Evolutionary conservation across 2,329 filamentous ascomycete genomes (phyloP), one percentile per base, ranked within the genome.

Genomic region (Cercospora zeina): DNA sequence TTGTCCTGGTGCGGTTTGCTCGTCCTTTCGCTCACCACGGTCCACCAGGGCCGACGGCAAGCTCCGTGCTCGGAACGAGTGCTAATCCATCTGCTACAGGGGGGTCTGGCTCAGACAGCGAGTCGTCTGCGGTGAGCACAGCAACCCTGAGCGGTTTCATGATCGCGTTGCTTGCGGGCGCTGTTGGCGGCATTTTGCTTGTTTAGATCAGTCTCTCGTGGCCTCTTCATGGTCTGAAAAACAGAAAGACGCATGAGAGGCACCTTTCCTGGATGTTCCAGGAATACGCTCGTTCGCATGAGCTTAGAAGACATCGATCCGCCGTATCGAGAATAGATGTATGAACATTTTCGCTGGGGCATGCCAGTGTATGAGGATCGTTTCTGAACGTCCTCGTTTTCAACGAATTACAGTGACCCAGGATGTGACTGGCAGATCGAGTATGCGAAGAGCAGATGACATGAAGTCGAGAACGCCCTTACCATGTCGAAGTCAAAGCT

Each of bases 41-140:
- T 21, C 21, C 56, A 36, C 19, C 8, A 51, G 42, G 30, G 24
- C 14, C 56, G 33, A 53, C 47, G 47, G 16, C 27, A 9, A 57
- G 45, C 11, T 36, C 42, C 30, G 24, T 45, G 7, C 13, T 13
- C 14, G n/a, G 21, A 27, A 2, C 56, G 30, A 30, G 13, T 13
- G 49, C 56, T 59, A 53, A 59, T 5, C n/a, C 45, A 51, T 11
- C 21, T 31, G 11, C 31, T 24, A 59, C 33, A 59, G 56, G 45
- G 36, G 31, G 55, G 8, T 54, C 36, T 8, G 54, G 36, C 9
- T 16, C 36, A 8, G 45, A 31, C 7, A 24, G 53, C 33, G 42
- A 51, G 45, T 59, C 56, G 16, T 58, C 39, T 27, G 55, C 39
- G 11, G 47, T 42, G 45, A 47, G 30, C 24, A 24, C 10, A 8